A percentile compares a stretch with the other conserved stretches of the same genome.
These are phyloP conservation scores for Alternaria longipes DNA, from an alignment of 2,329 filamentous ascomycete genomes.

Conservation along the genomic window DNA sequence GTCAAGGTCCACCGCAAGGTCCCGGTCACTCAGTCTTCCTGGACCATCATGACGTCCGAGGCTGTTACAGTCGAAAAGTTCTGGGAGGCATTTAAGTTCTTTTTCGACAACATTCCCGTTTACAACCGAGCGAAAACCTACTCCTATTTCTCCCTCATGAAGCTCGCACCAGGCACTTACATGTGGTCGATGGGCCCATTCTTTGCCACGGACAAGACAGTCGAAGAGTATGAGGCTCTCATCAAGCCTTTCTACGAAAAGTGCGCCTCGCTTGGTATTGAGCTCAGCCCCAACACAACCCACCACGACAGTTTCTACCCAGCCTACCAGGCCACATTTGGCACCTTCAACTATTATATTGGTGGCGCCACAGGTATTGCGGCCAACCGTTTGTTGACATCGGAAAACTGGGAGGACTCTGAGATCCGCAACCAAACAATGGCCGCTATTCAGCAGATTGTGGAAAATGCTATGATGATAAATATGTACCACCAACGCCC, in stretches of 20 bases:
- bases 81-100: constrained; percentile 37
- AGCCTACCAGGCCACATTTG: constrained; percentile 44
- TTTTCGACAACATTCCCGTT: constrained; percentile 34
- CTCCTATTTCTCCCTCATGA: constrained; percentile 38
- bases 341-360: constrained; percentile 32
- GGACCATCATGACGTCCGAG: constrained; percentile 38
- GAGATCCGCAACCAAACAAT: constrained; percentile 40
- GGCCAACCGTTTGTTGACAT: constrained; percentile 49
- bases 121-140: constrained; percentile 42
- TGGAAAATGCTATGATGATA: constrained; percentile 34
- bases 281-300: constrained; percentile 33
- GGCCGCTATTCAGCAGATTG: constrained; percentile 30
- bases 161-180: constrained; percentile 33
- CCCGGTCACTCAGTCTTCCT: constrained; percentile 44
- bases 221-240: constrained; percentile 33
- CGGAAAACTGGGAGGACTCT: constrained; percentile 40
- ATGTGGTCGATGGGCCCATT: constrained; percentile 41
- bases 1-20: constrained; percentile 45
- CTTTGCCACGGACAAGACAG: constrained; percentile 39
- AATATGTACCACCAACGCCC: constrained; percentile 41
- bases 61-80: constrained; percentile 44
- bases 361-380: constrained; percentile 44
- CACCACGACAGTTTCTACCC: constrained; percentile 40
- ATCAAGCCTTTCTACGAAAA: constrained; percentile 38
- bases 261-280: constrained; percentile 33